These are phyloP conservation scores for Amanita jacksonii DNA, from an alignment of 768 basidiomycete species.

Conservation along the genomic window DNA sequence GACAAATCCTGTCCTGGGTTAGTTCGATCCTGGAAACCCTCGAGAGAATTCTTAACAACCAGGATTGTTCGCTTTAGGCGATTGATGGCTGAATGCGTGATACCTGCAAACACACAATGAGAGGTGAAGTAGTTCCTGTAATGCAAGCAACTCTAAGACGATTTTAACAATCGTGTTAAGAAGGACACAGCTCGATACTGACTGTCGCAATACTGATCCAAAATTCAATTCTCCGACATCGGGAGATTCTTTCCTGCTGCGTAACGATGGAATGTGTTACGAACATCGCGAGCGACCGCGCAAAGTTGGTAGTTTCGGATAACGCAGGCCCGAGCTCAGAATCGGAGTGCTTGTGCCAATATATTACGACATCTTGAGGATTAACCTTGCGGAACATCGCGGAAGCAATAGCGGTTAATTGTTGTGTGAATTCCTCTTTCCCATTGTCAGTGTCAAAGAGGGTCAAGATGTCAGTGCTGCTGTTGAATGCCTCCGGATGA, in stretches of 20 bases:
- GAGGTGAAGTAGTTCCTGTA: constrained; percentile 38
- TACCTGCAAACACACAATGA: constrained; percentile 29
- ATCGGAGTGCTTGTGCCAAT: constrained; percentile 20
- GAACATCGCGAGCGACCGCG: constrained; percentile 29
- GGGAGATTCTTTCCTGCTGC: constrained; percentile 11
- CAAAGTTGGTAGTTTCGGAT: constrained; percentile 23
- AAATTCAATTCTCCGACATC: constrained; percentile 25
- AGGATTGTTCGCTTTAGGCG: constrained; percentile 26
- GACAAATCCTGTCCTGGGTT: not conserved
- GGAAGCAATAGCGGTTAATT: constrained; percentile 31
- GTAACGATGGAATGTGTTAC: constrained; percentile 26
- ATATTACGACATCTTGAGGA: constrained; percentile 32
- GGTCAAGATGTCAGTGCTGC: constrained; percentile 15
- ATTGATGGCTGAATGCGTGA: constrained; percentile 29
- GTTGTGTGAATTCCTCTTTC: constrained; percentile 33
- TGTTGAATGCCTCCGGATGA: constrained; percentile 18
- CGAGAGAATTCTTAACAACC: constrained; percentile 15
- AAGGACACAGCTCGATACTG: constrained; percentile 10
- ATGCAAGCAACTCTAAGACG: constrained; percentile 30
- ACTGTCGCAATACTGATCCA: constrained; percentile 39
- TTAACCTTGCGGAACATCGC: constrained; percentile 29
- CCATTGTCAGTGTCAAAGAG: constrained; percentile 27
- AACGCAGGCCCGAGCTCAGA: constrained; percentile 1
- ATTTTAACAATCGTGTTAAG: not conserved
- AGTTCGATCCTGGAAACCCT: not conserved